Evolutionary conservation across 169 alveolate species (phyloP).

Genomic region (Plasmodium gonderi): DNA sequence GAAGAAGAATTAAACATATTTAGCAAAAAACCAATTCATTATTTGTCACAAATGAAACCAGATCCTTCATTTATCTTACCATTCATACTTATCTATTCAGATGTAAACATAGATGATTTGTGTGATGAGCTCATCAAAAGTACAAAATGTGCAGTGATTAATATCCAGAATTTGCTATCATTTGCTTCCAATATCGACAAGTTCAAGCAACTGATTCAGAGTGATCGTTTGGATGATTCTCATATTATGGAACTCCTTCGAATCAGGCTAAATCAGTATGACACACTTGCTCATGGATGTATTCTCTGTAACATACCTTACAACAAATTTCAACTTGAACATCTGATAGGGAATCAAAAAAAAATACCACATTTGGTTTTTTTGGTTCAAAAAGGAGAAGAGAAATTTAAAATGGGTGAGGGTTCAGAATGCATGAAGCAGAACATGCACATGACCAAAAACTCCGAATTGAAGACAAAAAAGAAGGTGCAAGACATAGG

Average conservation of each 20-base stretch:
- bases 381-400: not conserved
- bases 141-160: conserved; percentile 30
- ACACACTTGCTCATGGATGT: conserved; percentile 63
- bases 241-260: conserved; percentile 4
- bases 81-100: conserved; percentile 23
- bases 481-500: not conserved
- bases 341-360: not conserved
- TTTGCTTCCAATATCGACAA: conserved; percentile 34
- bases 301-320: conserved; percentile 46
- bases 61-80: conserved; percentile 48
- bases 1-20: conserved; percentile 25
- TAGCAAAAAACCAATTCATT: conserved; percentile 12
- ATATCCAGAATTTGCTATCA: conserved; percentile 22
- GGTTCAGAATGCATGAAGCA: no score
- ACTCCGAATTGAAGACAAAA: not conserved
- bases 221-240: not conserved
- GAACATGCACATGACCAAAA: no score
- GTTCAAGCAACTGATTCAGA: conserved; percentile 3
- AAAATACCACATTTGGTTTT: conserved; percentile 45
- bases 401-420: not conserved
- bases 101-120: not conserved
- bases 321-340: conserved; percentile 8
- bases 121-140: conserved; percentile 7
- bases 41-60: conserved; percentile 45
- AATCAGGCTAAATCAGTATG: conserved; percentile 50